Evolutionary conservation across 345 rosid genomes (phyloP), one percentile per base, ranked within the genome.

Genomic region (Aethionema arabicum): DNA sequence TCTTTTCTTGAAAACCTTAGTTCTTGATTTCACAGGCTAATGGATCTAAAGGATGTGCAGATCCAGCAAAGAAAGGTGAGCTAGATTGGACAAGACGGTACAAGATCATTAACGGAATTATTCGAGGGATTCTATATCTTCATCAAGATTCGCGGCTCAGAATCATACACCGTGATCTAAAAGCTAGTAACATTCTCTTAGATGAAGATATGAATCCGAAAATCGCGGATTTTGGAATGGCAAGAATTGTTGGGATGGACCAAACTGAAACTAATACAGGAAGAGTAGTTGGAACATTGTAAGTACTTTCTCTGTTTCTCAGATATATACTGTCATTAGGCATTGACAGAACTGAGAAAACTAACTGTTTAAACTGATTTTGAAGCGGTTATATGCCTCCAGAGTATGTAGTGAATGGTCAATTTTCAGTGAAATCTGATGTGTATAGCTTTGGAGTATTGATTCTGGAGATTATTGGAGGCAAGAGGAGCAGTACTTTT

Each of bases 101-200:
- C 42, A 65, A 59, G 16, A 72, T 72, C 32, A 65, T 72, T 0
- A 36, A 42, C 8, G 75, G 71, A 2, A 72, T 72, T 4, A 57
- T 63, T 11, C 52, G 72, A 40, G 76, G 76, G 8, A 61, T 72
- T 40, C 4, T 66, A 3, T 72, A 72, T 38, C 76, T 72, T 9
- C 76, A 72, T 54, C 66, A 74, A 56, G 77, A 77, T 66, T 77
- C 77, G 27, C 69, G 75, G 10, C 46, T 65, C 8, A 59, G n/a
- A 1, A 72, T 72, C 32, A 72, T 72, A 40, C 76, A 72, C 27
- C 65, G 70, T 30, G 76, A 72, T 12, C 76, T 72, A 32, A 72
- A 72, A 59, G 67, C 71, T 0, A 41, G 71, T 66, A 72, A 72
- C 47, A 66, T 72, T 44, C 70, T 72, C 38, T 32, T 72, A 39